Conservation (phyloP, 2,329 filamentous ascomycete genomes). For the Venturiaceae sp. region DNA sequence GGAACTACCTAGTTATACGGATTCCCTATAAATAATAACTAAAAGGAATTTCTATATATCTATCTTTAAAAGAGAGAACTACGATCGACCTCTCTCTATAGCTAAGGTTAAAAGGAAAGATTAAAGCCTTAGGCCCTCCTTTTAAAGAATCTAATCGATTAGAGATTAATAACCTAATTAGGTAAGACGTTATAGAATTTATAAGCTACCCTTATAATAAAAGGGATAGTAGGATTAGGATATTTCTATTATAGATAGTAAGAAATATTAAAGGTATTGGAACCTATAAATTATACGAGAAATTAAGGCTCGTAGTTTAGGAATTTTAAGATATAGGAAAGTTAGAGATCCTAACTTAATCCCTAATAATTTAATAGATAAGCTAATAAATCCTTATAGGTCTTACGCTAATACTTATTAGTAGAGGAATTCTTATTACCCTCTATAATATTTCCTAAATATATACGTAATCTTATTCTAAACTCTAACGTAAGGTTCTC, state of each 20-base stretch:
- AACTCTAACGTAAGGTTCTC: not conserved
- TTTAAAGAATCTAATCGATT: no score
- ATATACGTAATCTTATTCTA: not conserved
- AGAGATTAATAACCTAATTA: no score
- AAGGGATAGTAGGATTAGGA: no score
- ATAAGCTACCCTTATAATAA: no score
- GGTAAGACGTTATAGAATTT: no score
- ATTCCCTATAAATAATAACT: no score
- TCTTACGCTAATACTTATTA: not conserved
- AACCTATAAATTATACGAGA: not conserved
- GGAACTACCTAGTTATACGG: no score
- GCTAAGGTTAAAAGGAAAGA: not conserved
- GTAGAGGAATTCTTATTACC: not conserved
- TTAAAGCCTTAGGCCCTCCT: not conserved
- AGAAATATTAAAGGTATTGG: no score
- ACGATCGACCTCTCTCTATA: no score
- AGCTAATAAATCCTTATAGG: not conserved
- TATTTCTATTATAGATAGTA: no score
- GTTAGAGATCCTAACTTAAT: not conserved
- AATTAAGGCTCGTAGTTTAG: not conserved
- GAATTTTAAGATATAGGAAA: not conserved
- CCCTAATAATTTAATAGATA: not conserved
- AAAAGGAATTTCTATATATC: no score
- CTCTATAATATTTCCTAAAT: not conserved
- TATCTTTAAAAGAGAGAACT: no score